Evolutionary conservation across 805 yeast genomes (phyloP).

Genomic region (Suhomyces xylopsoci): DNA sequence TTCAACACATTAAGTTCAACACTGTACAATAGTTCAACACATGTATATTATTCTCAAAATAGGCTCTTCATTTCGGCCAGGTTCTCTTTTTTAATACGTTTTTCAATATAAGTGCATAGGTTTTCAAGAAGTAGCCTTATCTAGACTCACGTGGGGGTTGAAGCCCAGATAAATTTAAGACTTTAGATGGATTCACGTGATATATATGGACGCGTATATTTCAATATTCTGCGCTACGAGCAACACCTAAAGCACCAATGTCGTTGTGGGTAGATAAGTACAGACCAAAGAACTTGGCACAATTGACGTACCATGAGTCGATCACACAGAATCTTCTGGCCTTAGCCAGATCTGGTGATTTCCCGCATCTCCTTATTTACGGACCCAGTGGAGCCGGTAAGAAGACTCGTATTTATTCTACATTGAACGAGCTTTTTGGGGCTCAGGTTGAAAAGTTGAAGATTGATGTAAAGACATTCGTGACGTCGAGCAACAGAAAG

Average conservation of each 20-base stretch:
- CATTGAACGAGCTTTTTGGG: conserved; percentile 79
- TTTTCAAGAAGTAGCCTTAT: background rate
- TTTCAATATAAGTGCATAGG: background rate
- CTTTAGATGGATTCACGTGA: background rate
- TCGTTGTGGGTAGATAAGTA: conserved; percentile 96
- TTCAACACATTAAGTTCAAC: background rate
- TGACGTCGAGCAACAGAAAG: conserved; percentile 69
- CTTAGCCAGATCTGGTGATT: conserved; percentile 67
- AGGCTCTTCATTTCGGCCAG: background rate
- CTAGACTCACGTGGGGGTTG: background rate
- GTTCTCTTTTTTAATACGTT: background rate
- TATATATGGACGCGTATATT: conserved; percentile 7
- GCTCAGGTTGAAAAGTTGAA: conserved; percentile 72
- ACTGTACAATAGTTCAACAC: conserved; percentile 6
- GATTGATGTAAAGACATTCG: conserved; percentile 84
- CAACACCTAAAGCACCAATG: conserved; percentile 42
- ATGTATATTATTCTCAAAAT: conserved; percentile 1
- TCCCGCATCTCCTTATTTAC: conserved; percentile 88
- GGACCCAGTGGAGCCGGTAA: conserved; percentile 98
- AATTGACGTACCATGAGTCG: conserved; percentile 62
- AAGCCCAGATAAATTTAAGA: too few relatives aligned
- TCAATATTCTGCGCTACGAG: background rate
- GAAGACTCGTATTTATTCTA: conserved; percentile 84
- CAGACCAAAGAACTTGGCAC: conserved; percentile 68
- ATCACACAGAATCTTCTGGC: conserved; percentile 65